These are phyloP conservation scores for Amaranthus cruentus DNA, from an alignment of 148 eudicot species.

Conservation along the genomic window DNA sequence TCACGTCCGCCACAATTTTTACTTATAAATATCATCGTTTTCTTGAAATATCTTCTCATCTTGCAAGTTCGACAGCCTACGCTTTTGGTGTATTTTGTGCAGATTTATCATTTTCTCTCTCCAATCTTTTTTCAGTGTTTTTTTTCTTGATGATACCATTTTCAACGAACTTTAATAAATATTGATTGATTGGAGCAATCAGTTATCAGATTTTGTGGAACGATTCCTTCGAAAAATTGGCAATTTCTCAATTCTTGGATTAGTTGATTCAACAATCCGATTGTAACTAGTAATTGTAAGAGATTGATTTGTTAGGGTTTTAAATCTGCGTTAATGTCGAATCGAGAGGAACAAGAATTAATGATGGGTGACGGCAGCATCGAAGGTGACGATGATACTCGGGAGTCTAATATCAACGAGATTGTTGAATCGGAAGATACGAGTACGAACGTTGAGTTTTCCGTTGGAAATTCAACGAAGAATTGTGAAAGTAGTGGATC, in stretches of 20 bases:
- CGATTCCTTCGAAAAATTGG: background rate
- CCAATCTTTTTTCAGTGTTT: background rate
- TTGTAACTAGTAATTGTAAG: background rate
- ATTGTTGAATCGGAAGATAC: background rate
- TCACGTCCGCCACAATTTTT: constrained; percentile 18
- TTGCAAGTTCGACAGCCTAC: background rate
- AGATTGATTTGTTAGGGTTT: constrained; percentile 2
- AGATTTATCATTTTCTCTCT: background rate
- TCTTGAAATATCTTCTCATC: constrained; percentile 4
- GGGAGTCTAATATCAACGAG: constrained; percentile 7
- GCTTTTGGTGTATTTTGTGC: too few species aligned
- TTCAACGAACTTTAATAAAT: background rate
- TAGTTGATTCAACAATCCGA: background rate
- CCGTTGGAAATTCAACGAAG: constrained; percentile 1
- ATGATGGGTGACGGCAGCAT: constrained; percentile 19
- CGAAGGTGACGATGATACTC: constrained; percentile 24
- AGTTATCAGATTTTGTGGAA: background rate
- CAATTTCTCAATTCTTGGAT: background rate
- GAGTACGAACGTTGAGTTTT: constrained; percentile 8
- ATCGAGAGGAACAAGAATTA: constrained; percentile 36
- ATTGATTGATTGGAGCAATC: background rate
- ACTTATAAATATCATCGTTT: background rate
- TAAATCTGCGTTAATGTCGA: constrained; percentile 25
- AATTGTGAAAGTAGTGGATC: constrained; percentile 21
- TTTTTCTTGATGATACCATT: background rate